Conservation (phyloP, 805 yeast genomes). For the Metschnikowia continentalis region DNA sequence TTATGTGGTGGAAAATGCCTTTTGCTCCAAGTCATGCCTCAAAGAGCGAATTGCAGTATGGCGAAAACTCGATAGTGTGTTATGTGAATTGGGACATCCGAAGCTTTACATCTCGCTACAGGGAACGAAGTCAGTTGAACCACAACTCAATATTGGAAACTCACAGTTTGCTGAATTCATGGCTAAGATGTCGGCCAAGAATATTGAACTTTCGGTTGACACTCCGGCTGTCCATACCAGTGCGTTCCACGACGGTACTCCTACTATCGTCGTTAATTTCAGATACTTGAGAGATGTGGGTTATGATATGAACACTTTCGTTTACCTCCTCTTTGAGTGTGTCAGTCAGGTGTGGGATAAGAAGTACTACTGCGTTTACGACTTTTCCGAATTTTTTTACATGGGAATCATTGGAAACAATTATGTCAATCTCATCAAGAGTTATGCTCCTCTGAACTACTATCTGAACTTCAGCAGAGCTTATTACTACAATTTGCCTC, state of each 20-base stretch:
- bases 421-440: constrained; percentile 35
- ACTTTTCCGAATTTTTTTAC: constrained; percentile 59
- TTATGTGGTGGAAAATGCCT: constrained; percentile 24
- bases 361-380: constrained; percentile 58
- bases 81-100: constrained; percentile 57
- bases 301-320: constrained; percentile 44
- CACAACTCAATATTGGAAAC: constrained; percentile 44
- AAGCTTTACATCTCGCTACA: constrained; percentile 51
- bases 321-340: constrained; percentile 59
- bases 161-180: constrained; percentile 65
- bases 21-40: constrained; percentile 15
- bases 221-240: constrained; percentile 55
- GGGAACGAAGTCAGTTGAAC: constrained; percentile 44
- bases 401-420: constrained; percentile 20
- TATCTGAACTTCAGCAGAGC: constrained; percentile 49
- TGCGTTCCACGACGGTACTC: constrained; percentile 68
- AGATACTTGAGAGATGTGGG: constrained; percentile 31
- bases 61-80: constrained; percentile 42
- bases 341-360: constrained; percentile 70
- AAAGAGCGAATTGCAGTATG: constrained; percentile 26
- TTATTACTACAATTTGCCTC: constrained; percentile 50
- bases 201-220: constrained; percentile 43
- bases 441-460: constrained; percentile 50
- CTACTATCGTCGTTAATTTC: constrained; percentile 55
- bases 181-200: constrained; percentile 58